phyloP scores from a whole-genome alignment of 2,329 filamentous ascomycete species.

The Helminthosporium solani region DNA sequence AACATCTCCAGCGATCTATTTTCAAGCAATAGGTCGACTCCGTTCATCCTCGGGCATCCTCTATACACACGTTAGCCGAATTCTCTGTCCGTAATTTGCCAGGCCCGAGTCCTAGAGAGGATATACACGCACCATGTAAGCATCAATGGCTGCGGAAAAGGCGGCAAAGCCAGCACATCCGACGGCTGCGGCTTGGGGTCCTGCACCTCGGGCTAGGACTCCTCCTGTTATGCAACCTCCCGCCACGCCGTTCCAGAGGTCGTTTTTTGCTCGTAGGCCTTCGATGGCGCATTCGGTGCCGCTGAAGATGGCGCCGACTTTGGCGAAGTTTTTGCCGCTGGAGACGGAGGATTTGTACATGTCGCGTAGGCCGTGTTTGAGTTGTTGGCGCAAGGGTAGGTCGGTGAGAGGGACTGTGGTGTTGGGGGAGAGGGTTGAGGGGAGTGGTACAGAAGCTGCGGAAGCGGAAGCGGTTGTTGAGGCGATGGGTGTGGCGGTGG shows the following conservation, averaged over 20 bases:
- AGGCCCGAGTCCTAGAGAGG: neutral
- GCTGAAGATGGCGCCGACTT: constrained; percentile 85
- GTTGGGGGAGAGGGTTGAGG: constrained; percentile 52
- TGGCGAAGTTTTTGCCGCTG: constrained; percentile 89
- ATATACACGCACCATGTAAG: constrained; percentile 63
- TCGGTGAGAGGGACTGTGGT: constrained; percentile 52
- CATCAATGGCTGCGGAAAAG: constrained; percentile 88
- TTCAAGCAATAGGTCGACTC: constrained; percentile 42
- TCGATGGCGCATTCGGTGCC: constrained; percentile 97
- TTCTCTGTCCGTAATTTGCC: neutral
- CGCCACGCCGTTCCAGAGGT: constrained; percentile 80
- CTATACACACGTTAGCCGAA: constrained; percentile 11
- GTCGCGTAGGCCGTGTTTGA: constrained; percentile 84
- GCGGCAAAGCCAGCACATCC: constrained; percentile 93
- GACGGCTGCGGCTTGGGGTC: constrained; percentile 81
- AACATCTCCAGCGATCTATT: neutral
- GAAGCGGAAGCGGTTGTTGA: constrained; percentile 68
- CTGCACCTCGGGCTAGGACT: constrained; percentile 80
- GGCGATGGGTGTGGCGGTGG: constrained; percentile 70
- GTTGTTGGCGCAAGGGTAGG: constrained; percentile 80
- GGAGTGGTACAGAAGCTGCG: constrained; percentile 49
- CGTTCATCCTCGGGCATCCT: constrained; percentile 45
- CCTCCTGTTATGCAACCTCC: constrained; percentile 92
- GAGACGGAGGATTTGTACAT: constrained; percentile 84
- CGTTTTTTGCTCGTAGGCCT: constrained; percentile 88